phyloP scores from a whole-genome alignment of 2,329 filamentous ascomycete species.

The Didymella lethalis region DNA sequence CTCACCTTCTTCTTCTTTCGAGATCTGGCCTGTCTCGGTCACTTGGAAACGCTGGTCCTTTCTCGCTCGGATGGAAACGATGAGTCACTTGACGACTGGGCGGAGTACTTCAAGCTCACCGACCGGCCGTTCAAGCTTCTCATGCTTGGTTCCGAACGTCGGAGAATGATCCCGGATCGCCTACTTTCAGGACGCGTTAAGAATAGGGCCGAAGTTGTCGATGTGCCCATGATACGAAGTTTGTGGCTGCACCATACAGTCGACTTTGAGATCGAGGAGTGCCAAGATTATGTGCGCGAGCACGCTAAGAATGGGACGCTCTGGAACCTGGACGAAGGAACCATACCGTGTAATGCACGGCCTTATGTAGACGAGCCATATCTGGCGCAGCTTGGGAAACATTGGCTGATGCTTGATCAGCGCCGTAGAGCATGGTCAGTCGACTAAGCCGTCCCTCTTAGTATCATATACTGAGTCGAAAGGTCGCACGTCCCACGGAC shows the following conservation, averaged over 20 bases:
- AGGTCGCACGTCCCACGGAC: not conserved
- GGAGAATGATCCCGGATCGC: slow-evolving; percentile 28
- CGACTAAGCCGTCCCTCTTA: not conserved
- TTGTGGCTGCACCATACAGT: slow-evolving; percentile 54
- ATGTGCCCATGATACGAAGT: slow-evolving; percentile 51
- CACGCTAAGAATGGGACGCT: slow-evolving; percentile 53
- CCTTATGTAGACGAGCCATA: slow-evolving; percentile 22
- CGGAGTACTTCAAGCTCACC: slow-evolving; percentile 50
- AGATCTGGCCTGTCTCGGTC: slow-evolving; percentile 46
- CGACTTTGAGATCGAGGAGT: slow-evolving; percentile 51
- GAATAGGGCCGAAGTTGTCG: slow-evolving; percentile 34
- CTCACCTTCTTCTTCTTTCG: slow-evolving; percentile 43
- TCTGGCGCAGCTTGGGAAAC: slow-evolving; percentile 10
- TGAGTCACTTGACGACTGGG: slow-evolving; percentile 49
- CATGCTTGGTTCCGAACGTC: slow-evolving; percentile 29
- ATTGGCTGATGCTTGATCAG: slow-evolving; percentile 22
- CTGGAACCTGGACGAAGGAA: slow-evolving; percentile 25
- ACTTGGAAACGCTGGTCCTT: slow-evolving; percentile 56
- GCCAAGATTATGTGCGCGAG: slow-evolving; percentile 54
- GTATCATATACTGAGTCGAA: not conserved
- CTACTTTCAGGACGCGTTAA: slow-evolving; percentile 32
- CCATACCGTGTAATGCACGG: slow-evolving; percentile 17
- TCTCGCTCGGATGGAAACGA: slow-evolving; percentile 45
- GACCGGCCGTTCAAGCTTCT: slow-evolving; percentile 30
- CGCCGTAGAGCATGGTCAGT: slow-evolving; percentile 22